Evolutionary conservation across 495 filamentous ascomycete species (phyloP).

Genomic region (Xylaria nigripes): DNA sequence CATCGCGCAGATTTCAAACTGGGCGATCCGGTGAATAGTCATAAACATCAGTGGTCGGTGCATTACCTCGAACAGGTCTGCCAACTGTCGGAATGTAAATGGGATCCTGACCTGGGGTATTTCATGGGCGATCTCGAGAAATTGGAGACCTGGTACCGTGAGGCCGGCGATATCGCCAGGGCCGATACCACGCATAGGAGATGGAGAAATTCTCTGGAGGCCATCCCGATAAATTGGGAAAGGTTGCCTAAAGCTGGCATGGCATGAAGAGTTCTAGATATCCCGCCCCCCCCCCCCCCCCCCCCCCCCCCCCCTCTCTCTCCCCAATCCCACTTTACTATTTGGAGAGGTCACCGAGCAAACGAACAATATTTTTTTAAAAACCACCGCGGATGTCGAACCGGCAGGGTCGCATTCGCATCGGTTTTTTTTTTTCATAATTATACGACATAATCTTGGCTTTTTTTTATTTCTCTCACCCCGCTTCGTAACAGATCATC

Average conservation of each 20-base stretch:
- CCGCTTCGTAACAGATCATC: neutral
- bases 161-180: constrained; percentile 16
- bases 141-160: constrained; percentile 22
- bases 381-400: neutral
- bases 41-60: constrained; percentile 19
- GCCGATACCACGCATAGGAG: constrained; percentile 17
- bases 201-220: constrained; percentile 19
- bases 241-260: constrained; percentile 9
- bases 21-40: constrained; percentile 6
- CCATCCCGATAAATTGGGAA: constrained; percentile 22
- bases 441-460: neutral
- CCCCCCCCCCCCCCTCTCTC: too few relatives aligned
- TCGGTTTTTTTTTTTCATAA: neutral
- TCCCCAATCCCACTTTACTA: neutral
- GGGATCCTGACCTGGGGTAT: constrained; percentile 26
- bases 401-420: neutral
- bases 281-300: too few relatives aligned
- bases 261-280: neutral
- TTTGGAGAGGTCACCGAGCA: neutral
- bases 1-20: constrained; percentile 17
- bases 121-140: constrained; percentile 24
- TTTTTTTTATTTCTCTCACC: neutral
- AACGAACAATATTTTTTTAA: neutral
- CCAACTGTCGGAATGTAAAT: constrained; percentile 20
- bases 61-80: constrained; percentile 21